Base-by-base conservation (phyloP, 805 yeast species). In the Ogataea parapolymorpha region DNA sequence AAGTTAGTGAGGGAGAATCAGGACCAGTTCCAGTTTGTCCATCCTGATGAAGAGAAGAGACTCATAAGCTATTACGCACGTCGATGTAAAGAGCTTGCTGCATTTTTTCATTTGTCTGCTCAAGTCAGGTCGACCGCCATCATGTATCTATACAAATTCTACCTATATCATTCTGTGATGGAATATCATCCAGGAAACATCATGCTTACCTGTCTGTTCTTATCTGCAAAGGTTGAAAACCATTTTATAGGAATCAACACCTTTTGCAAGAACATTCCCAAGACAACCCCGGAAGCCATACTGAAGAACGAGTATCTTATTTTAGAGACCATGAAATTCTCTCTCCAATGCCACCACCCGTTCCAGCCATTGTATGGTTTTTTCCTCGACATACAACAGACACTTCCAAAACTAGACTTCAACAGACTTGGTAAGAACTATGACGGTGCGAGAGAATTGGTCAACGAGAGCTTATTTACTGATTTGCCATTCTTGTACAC, bases 201-300 rank as follows among this genome's bases (percentile, higher is more conserved):
- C 14, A 71, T 93, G 64, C 75, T 79, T 39, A 83, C 95, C 2
- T 83, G 95, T 48, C 74, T 93, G 10, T 93, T 89, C 59, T 67
- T 93, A 25, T 96, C 97, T 5, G 90, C 96, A 31, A 93, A 93
- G 63, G 78, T 90, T 13, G 99, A 93, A 56, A 91, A 93, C 64
- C 82, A 79, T 60, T 91, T 90, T 63, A 83, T 93, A 23, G 78
- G 95, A 20, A 85, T 91, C 45, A 83, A 84, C 31, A 75, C 85
- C 9, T 90, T 91, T 58, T 80, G 86, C 41, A 74, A 76, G 41
- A 75, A 83, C 34, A 74, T 91, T 15, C 79, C 79, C 12, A 82
- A 82, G 39, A 76, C 85, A 1, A 76, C 79, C 26, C 80, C 84
- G 1, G 71, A 71, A 13, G 78, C 82, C 27, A 80, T 93, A 24